Base-by-base conservation (phyloP, 2,329 filamentous ascomycete species). In the Ascochyta clinopodiicola region DNA sequence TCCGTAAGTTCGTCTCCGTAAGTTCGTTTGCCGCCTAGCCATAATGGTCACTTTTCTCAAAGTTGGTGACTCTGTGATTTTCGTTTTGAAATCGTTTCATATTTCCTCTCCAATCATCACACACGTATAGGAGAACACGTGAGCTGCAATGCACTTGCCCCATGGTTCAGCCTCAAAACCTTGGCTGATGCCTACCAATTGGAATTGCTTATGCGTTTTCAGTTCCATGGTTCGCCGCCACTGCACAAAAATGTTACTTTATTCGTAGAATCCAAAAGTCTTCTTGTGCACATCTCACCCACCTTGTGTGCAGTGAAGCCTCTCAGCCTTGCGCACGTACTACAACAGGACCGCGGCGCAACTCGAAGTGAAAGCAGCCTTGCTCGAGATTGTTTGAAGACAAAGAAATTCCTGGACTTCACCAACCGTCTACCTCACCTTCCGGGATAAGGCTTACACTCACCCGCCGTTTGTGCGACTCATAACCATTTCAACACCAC, bases 101-200 rank as follows among this genome's bases (percentile, higher is more conserved):
- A 25, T 15, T 8, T 50, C 17, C 25, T n/a, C 13, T n/a, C 45
- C 42, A 50, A 56, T 50, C 27, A 43, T 17, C 10, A 13, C n/a
- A 29, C 6, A 7, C 12, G 27, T 10, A 7, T n/a, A 6, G 39
- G 21, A 15, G 21, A 15, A 12, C 44, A 49, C 49, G 44, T 49
- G 44, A 53, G 43, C 15, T 35, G 29, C n/a, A 36, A 44, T 46
- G 42, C 46, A 50, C 36, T 31, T 56, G 37, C 42, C 37, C 29
- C 40, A 15, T 35, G 38, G 35, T 54, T 45, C 29, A 54, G 40
- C 45, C 40, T 45, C 45, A 44, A 19, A 17, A 13, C 13, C 39
- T 45, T 42, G 42, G 42, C 47, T 37, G 52, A 17, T 55, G 42
- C 52, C 52, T 43, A 46, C 52, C 31, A 48, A 44, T 48, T 8